Percentiles rank a stretch among this genome's conserved stretches.
phyloP scores from a whole-genome alignment of 441 rosid genomes.

The Adansonia gregorii region DNA sequence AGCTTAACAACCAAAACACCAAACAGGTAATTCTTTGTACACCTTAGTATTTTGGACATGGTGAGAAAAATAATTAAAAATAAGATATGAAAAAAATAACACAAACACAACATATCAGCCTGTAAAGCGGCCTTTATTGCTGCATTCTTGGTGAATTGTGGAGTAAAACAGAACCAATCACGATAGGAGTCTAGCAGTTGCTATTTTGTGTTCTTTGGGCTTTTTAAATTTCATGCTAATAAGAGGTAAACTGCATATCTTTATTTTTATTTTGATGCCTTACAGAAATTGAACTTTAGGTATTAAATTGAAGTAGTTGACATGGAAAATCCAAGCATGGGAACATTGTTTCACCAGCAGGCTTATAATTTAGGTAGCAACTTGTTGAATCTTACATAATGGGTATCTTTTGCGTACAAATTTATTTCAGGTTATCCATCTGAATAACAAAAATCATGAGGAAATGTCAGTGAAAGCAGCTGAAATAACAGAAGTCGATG shows the following conservation, averaged over 20 bases:
- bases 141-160: slow-evolving; percentile 35
- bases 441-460: not conserved
- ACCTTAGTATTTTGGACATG: too few species aligned
- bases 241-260: not conserved
- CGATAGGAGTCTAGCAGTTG: too few species aligned
- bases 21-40: slow-evolving; percentile 41
- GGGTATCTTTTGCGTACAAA: not conserved
- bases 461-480: not conserved
- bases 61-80: too few species aligned
- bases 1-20: slow-evolving; percentile 67
- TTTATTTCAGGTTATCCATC: not conserved
- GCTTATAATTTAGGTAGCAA: not conserved
- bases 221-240: not conserved
- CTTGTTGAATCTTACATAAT: not conserved
- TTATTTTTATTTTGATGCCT: not conserved
- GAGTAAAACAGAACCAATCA: slow-evolving; percentile 43
- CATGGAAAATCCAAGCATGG: not conserved
- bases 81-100: too few species aligned
- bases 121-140: slow-evolving; percentile 11
- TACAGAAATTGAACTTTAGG: not conserved
- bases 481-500: not conserved
- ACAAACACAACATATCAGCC: slow-evolving; percentile 17
- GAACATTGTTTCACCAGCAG: not conserved
- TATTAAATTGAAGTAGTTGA: not conserved
- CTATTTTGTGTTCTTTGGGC: too few species aligned